phyloP scores from a whole-genome alignment of 225 moss, liverwort and hornwort species.

The Physcomitrium patens region DNA sequence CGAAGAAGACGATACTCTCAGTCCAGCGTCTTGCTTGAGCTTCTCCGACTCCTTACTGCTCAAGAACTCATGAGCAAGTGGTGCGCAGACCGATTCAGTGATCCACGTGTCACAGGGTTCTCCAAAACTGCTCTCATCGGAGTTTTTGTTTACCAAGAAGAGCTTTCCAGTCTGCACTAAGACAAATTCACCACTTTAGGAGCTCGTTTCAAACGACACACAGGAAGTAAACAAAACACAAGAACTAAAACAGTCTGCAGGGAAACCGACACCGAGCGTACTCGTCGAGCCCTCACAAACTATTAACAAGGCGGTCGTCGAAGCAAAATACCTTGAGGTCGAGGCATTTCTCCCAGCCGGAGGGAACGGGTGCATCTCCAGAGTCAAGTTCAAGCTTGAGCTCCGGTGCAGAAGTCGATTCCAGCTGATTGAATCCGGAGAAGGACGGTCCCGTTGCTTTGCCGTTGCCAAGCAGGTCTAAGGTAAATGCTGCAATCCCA shows the following conservation, averaged over 20 bases:
- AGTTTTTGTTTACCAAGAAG: slow-evolving; percentile 48
- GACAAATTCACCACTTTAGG: not conserved
- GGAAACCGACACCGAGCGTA: too few relatives aligned
- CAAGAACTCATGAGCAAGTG: slow-evolving; percentile 57
- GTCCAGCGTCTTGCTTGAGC: slow-evolving; percentile 19
- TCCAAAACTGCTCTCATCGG: slow-evolving; percentile 37
- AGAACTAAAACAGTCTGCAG: too few relatives aligned
- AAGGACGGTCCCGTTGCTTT: slow-evolving; percentile 2
- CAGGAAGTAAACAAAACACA: too few relatives aligned
- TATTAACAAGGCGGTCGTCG: not conserved
- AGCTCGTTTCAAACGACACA: too few relatives aligned
- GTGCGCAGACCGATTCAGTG: not conserved
- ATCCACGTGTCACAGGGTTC: slow-evolving; percentile 33
- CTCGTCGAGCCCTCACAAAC: too few relatives aligned
- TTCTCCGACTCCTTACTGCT: slow-evolving; percentile 62
- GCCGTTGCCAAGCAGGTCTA: slow-evolving; percentile 44
- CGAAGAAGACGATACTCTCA: slow-evolving; percentile 22
- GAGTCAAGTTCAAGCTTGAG: slow-evolving; percentile 57
- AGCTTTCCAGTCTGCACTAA: slow-evolving; percentile 55
- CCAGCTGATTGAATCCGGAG: not conserved
- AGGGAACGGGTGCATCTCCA: slow-evolving; percentile 40
- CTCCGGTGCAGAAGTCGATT: slow-evolving; percentile 20
- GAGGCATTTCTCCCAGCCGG: slow-evolving; percentile 66
- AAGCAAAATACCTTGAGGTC: slow-evolving; percentile 55
- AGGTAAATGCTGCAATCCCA: slow-evolving; percentile 21